Evolutionary conservation across 768 basidiomycete species (phyloP), one percentile per base, ranked within the genome.

Genomic region (Imleria badia): DNA sequence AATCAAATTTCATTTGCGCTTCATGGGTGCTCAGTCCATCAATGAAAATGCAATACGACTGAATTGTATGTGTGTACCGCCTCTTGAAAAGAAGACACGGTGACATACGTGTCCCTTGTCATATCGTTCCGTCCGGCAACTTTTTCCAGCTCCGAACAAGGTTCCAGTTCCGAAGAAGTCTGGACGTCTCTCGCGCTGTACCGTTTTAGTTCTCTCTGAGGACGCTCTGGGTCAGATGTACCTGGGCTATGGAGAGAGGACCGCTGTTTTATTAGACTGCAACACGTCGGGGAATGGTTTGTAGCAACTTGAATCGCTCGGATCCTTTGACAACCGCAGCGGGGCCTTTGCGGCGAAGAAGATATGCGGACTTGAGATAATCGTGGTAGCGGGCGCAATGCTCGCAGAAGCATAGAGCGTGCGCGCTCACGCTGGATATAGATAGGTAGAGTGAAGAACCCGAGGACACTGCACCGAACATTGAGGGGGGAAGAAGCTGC

Each of bases 381-480:
- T 46, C 29, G 35, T 11, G 31, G 19, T 29, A 33, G 36, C 35
- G 17, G 20, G 42, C 30, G 48, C 51, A 54, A 41, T 26, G 47
- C 46, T 31, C n/a, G 31, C 45, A 47, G 43, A 57, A 52, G 48
- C 45, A 6, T 19, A 30, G 35, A 38, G 14, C 48, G 12, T 14
- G 12, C 13, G 8, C 23, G 6, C 34, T 7, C 47, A 38, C 9
- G 19, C 34, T 10, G 39, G 41, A 15, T 39, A 38, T 35, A 45
- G 36, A 26, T 34, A 41, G 19, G 43, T 31, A 33, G 44, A 50
- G 29, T 23, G 22, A 61, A 55, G 52, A 42, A 36, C 12, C 50
- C 38, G 31, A 45, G 17, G 23, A 50, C 65, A 61, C 61, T 55
- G 65, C 65, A 57, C 39, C 48, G 44, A 60, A 34, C 36, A 42